Base-by-base conservation (phyloP, 2,329 filamentous ascomycete species). In the Pseudogymnoascus sp. region DNA sequence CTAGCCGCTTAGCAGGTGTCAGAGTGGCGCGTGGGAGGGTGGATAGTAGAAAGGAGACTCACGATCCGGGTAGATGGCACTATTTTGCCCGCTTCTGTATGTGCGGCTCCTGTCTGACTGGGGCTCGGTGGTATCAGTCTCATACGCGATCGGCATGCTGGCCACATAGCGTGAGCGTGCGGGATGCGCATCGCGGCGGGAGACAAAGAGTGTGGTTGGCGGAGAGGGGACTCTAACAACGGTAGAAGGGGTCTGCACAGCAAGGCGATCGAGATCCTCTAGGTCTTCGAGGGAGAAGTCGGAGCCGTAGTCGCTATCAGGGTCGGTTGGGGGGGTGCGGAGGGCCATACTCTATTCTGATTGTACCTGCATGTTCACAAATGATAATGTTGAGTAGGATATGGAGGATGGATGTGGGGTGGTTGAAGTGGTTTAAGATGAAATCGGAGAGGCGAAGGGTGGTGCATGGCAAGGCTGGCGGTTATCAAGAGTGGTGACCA, bases 1-100 rank as follows among this genome's bases (percentile, higher is more conserved):
- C 87, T 89, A 85, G 73, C 73, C 77, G 80, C 85, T 88, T 64
- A 67, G 62, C 66, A 79, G 86, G 78, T 83, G 83, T 89, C 81
- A 89, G 84, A 78, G 64, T 64, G 67, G 69, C 65, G 54, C 63
- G 59, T 54, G 36, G 17, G 29, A n/a, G 15, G 6, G 9, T 2
- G 33, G 35, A 47, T 17, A 54, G 26, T 17, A 6, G 59, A 58
- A 35, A 11, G 15, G 39, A 26, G 50, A 76, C 80, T 69, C 72
- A 86, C 84, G 72, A 75, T 83, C 77, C 70, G 83, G 78, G 73
- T 82, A 82, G 65, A 64, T 63, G 71, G 79, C 66, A 59, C 72
- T 67, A 63, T 71, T 44, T 15, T 5, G n/a, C 7, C 21, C 4
- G 31, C 15, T 4, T 58, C 11, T 21, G 40, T 50, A 2, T 31